phyloP scores from a whole-genome alignment of 2,329 filamentous ascomycete genomes.

The Gliomastix tumulicola region DNA sequence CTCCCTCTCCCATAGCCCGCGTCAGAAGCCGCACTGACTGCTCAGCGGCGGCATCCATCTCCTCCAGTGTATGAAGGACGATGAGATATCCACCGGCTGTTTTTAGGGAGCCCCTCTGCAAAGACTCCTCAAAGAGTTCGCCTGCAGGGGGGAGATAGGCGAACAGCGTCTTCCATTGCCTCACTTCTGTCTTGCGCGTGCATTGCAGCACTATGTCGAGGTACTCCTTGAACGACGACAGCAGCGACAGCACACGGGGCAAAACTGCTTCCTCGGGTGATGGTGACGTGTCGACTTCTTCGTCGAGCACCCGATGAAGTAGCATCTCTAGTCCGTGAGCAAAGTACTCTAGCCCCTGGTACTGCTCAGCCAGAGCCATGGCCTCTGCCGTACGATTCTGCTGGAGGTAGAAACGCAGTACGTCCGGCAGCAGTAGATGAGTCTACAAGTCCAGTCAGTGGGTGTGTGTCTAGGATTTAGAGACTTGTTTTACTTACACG shows the following conservation, averaged over 20 bases:
- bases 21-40: slow-evolving; percentile 76
- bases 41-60: slow-evolving; percentile 61
- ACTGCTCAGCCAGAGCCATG: slow-evolving; percentile 74
- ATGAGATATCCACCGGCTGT: slow-evolving; percentile 96
- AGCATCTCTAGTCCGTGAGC: slow-evolving; percentile 88
- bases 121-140: slow-evolving; percentile 86
- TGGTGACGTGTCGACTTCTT: slow-evolving; percentile 74
- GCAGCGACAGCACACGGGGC: slow-evolving; percentile 53
- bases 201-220: slow-evolving; percentile 95
- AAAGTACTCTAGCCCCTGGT: slow-evolving; percentile 84
- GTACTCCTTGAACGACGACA: slow-evolving; percentile 75
- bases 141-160: slow-evolving; percentile 83
- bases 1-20: slow-evolving; percentile 73
- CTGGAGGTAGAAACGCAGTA: slow-evolving; percentile 72
- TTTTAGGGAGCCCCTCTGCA: slow-evolving; percentile 79
- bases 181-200: slow-evolving; percentile 91
- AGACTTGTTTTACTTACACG: slow-evolving; percentile 51
- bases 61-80: slow-evolving; percentile 77
- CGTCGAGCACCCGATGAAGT: slow-evolving; percentile 86
- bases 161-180: slow-evolving; percentile 92
- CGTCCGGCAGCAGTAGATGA: slow-evolving; percentile 84
- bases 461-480: background rate
- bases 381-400: slow-evolving; percentile 75
- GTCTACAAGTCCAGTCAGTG: slow-evolving; percentile 45
- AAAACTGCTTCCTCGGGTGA: slow-evolving; percentile 57